A percentile compares a stretch with the other conserved stretches of the same genome.
phyloP scores from a whole-genome alignment of 345 rosid genomes.

The Aethionema arabicum region DNA sequence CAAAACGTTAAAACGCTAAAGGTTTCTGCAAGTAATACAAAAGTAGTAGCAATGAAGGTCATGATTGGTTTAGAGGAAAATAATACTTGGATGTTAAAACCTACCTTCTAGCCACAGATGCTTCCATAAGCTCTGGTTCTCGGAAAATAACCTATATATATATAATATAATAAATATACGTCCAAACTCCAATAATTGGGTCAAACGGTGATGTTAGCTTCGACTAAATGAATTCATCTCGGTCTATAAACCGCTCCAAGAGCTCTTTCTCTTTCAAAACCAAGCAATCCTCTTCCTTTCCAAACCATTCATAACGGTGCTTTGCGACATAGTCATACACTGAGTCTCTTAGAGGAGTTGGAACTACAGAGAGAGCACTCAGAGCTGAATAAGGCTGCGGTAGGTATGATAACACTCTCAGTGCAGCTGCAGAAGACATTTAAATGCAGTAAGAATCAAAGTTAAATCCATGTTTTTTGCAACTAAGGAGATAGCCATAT shows the following conservation, averaged over 20 bases:
- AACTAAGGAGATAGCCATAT: background rate
- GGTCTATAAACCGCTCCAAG: conserved; percentile 75
- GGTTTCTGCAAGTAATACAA: background rate
- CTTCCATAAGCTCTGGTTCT: background rate
- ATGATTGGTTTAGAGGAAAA: background rate
- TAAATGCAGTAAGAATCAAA: conserved; percentile 3
- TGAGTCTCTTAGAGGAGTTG: conserved; percentile 68
- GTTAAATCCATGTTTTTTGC: conserved; percentile 1
- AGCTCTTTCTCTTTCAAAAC: conserved; percentile 65
- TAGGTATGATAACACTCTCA: conserved; percentile 66
- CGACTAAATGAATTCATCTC: conserved; percentile 58
- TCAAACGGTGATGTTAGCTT: conserved; percentile 19
- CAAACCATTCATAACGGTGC: conserved; percentile 73
- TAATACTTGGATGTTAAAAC: conserved; percentile 5
- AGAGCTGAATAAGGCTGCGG: conserved; percentile 78
- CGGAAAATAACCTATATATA: conserved; percentile 7
- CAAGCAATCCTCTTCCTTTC: conserved; percentile 67
- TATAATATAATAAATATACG: background rate
- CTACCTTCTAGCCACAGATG: background rate
- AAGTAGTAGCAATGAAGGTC: conserved; percentile 1
- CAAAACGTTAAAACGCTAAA: background rate
- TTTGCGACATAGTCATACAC: conserved; percentile 77
- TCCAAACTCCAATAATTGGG: background rate
- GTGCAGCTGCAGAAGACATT: conserved; percentile 63
- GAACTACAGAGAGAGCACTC: conserved; percentile 54